A percentile compares a stretch with the other conserved stretches of the same genome.
phyloP scores from a whole-genome alignment of 176 grass and related monocot species.

The Secale cereale region DNA sequence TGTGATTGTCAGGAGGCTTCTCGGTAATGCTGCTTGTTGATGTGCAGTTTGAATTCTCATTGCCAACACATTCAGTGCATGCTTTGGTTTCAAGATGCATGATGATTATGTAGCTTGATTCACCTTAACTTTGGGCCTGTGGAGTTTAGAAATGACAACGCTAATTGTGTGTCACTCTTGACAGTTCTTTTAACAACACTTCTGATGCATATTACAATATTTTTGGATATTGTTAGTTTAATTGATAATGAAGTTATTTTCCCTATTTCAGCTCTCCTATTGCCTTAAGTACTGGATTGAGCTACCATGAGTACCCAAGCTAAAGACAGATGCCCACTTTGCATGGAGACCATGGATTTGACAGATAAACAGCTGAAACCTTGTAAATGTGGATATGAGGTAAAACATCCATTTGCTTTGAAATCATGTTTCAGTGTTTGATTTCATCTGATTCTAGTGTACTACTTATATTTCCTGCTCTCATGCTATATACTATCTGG shows the following conservation, averaged over 20 bases:
- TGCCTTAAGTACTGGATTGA: background rate
- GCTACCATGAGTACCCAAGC: constrained; percentile 46
- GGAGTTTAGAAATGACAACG: background rate
- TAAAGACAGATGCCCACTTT: constrained; percentile 52
- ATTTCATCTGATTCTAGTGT: background rate
- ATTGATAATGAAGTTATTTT: background rate
- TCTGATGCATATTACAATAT: background rate
- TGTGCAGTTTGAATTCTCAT: background rate
- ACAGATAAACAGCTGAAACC: constrained; percentile 71
- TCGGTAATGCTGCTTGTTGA: too few relatives aligned
- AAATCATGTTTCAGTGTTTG: constrained; percentile 5
- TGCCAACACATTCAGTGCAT: background rate
- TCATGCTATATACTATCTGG: constrained; percentile 15
- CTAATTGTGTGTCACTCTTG: background rate
- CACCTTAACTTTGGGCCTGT: background rate
- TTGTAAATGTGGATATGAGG: constrained; percentile 78
- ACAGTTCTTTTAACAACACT: background rate
- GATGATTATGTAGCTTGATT: constrained; percentile 13
- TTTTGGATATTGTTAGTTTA: background rate
- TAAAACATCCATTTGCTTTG: constrained; percentile 5
- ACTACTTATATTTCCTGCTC: background rate
- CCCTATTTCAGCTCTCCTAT: constrained; percentile 19
- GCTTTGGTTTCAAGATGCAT: background rate
- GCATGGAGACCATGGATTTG: constrained; percentile 51
- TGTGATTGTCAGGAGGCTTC: background rate